Percentiles rank a stretch among this genome's conserved stretches.
Conservation (phyloP, 768 basidiomycete genomes). For the Leccinum disarticulatum region DNA sequence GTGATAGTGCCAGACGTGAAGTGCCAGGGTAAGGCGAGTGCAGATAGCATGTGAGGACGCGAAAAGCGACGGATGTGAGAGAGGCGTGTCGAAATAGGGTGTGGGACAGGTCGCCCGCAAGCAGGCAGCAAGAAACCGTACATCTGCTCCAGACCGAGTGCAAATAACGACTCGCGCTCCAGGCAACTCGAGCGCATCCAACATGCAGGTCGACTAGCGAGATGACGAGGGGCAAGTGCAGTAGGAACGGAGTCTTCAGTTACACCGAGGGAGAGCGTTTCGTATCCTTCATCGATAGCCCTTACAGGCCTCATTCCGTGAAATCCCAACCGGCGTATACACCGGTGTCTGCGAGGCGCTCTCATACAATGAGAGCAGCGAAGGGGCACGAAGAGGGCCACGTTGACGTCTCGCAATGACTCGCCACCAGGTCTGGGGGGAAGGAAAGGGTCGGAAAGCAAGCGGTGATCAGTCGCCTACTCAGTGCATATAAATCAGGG, state of each 20-base stretch:
- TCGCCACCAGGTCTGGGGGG: slow-evolving; percentile 20
- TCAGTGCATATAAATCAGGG: slow-evolving; percentile 38
- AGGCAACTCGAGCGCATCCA: slow-evolving; percentile 28
- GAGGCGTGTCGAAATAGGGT: slow-evolving; percentile 29
- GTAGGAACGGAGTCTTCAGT: slow-evolving; percentile 10
- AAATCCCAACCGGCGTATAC: slow-evolving; percentile 26
- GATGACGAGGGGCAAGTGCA: slow-evolving; percentile 28
- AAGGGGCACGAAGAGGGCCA: slow-evolving; percentile 24
- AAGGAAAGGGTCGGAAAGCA: slow-evolving; percentile 25
- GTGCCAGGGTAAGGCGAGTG: slow-evolving; percentile 19
- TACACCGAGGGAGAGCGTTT: not conserved
- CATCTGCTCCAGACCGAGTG: slow-evolving; percentile 11
- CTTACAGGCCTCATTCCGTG: slow-evolving; percentile 28
- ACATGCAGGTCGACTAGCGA: slow-evolving; percentile 40
- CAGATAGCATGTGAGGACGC: slow-evolving; percentile 12
- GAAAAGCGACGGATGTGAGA: slow-evolving; percentile 1
- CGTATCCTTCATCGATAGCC: slow-evolving; percentile 24
- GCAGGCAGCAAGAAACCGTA: slow-evolving; percentile 17
- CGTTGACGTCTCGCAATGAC: slow-evolving; percentile 28
- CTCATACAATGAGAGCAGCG: slow-evolving; percentile 38
- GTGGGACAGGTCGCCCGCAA: slow-evolving; percentile 26
- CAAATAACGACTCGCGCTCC: slow-evolving; percentile 12
- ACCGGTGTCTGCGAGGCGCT: slow-evolving; percentile 23
- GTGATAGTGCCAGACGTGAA: slow-evolving; percentile 20
- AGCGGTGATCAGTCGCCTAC: slow-evolving; percentile 49